A percentile compares a stretch with the other conserved stretches of the same genome.
phyloP scores from a whole-genome alignment of 2,329 filamentous ascomycete species.

The Berkeleyomyces rouxiae region DNA sequence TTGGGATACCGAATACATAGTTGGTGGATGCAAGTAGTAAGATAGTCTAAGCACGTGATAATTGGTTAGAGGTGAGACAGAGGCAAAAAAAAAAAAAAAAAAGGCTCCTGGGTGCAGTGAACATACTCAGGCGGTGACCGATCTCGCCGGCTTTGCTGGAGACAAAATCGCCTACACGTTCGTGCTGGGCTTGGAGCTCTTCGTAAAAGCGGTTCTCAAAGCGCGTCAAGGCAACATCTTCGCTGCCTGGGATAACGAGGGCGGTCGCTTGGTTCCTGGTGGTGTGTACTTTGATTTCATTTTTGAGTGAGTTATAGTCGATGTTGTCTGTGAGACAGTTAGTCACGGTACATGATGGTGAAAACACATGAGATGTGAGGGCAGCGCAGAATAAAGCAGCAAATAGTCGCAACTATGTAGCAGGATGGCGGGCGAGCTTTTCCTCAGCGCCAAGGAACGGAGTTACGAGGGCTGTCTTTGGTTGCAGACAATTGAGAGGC shows the following conservation, averaged over 20 bases:
- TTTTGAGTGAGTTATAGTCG: conserved; percentile 76
- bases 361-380: not conserved
- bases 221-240: conserved; percentile 37
- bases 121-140: conserved; percentile 47
- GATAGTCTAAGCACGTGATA: conserved; percentile 25
- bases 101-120: not conserved
- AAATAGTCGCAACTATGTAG: not conserved
- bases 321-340: conserved; percentile 49
- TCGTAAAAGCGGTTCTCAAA: conserved; percentile 58
- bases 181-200: conserved; percentile 58
- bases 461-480: not conserved
- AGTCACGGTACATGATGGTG: not conserved
- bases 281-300: conserved; percentile 68
- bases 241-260: conserved; percentile 58
- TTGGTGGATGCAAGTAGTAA: conserved; percentile 31
- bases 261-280: conserved; percentile 51
- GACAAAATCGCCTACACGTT: conserved; percentile 63
- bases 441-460: not conserved
- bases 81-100: not conserved
- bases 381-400: not conserved
- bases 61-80: conserved; percentile 14
- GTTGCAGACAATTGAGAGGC: not conserved
- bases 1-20: conserved; percentile 28
- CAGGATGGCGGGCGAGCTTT: not conserved
- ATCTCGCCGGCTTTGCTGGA: conserved; percentile 68